Base-by-base conservation (phyloP, 2,329 filamentous ascomycete genomes). In the Monilinia vaccinii-corymbosi region DNA sequence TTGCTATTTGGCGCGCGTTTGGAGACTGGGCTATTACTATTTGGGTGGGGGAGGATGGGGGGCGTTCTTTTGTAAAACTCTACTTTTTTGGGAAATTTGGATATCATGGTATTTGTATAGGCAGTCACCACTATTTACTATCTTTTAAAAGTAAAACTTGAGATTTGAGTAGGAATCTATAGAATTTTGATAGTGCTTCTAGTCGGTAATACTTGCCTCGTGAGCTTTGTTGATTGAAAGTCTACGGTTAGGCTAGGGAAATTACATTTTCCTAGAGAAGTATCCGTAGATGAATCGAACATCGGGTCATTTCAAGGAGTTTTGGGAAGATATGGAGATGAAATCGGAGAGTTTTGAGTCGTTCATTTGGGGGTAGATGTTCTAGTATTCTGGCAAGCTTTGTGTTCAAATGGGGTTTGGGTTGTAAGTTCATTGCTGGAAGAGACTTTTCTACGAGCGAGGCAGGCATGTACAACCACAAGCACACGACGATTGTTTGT, bases 1-100 rank as follows among this genome's bases (percentile, higher is more conserved):
- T 42, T 53, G 38, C 25, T 53, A 42, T 52, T 44, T 53, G 38
- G 38, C 51, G 51, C 51, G 51, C 51, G 51, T 53, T 53, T 53
- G 51, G 25, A 28, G 28, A 32, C 51, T 8, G 36, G 28, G n/a
- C 25, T 32, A 44, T 25, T 53, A 11, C 13, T 44, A 4, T 16
- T 42, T 36, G 9, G 40, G 31, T 18, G 25, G 38, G 38, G n/a
- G 32, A 11, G 32, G 13, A 11, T 9, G 13, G 10, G 32, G 32
- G 32, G 32, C 32, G 32, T 34, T 53, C 32, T 53, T 53, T 8
- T 44, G 18, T 13, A 23, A 32, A 11, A 44, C 21, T 5, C 21
- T 44, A 44, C n/a, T 5, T 8, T 18, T 11, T 32, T 32, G 28
- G 18, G 51, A 23, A 23, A 31, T 44, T 11, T 31, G 45, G 25